phyloP scores from a whole-genome alignment of 1,284 basidiomycete species.

The Microbotryum saponariae region DNA sequence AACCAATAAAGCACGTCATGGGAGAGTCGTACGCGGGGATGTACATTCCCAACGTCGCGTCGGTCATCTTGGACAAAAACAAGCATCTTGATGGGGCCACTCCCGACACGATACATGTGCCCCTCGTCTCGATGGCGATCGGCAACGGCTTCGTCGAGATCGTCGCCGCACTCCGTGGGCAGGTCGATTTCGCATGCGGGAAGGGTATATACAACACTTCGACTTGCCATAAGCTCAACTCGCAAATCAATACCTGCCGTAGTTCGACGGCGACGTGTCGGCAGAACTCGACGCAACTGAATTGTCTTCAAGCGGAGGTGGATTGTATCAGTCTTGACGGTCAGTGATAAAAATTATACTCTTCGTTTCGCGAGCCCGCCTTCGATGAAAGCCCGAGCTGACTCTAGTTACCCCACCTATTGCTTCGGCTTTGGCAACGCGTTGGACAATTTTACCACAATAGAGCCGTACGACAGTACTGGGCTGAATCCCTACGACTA shows the following conservation, averaged over 20 bases:
- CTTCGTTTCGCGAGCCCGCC: too few relatives aligned
- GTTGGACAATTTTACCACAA: constrained; percentile 17
- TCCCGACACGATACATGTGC: constrained; percentile 49
- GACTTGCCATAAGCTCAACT: too few relatives aligned
- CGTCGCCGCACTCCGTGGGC: too few relatives aligned
- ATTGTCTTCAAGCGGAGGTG: neutral
- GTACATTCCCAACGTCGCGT: constrained; percentile 69
- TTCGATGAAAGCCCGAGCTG: too few relatives aligned
- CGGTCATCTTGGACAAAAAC: constrained; percentile 66
- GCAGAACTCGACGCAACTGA: constrained; percentile 40
- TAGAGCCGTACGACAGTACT: constrained; percentile 46
- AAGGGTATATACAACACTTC: too few relatives aligned
- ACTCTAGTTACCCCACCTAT: constrained; percentile 45
- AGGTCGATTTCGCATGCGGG: too few relatives aligned
- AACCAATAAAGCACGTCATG: constrained; percentile 33
- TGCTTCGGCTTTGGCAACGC: constrained; percentile 23
- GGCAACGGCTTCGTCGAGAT: constrained; percentile 78
- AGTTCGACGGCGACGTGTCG: constrained; percentile 15
- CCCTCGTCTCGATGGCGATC: constrained; percentile 67
- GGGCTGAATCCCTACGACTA: constrained; percentile 53
- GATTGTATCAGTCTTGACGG: too few relatives aligned
- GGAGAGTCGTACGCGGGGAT: constrained; percentile 62
- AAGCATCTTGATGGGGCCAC: constrained; percentile 41
- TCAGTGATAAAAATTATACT: too few relatives aligned
- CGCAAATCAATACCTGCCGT: too few relatives aligned